Base-by-base conservation (phyloP, 2,329 filamentous ascomycete genomes). In the Aureobasidium musti region DNA sequence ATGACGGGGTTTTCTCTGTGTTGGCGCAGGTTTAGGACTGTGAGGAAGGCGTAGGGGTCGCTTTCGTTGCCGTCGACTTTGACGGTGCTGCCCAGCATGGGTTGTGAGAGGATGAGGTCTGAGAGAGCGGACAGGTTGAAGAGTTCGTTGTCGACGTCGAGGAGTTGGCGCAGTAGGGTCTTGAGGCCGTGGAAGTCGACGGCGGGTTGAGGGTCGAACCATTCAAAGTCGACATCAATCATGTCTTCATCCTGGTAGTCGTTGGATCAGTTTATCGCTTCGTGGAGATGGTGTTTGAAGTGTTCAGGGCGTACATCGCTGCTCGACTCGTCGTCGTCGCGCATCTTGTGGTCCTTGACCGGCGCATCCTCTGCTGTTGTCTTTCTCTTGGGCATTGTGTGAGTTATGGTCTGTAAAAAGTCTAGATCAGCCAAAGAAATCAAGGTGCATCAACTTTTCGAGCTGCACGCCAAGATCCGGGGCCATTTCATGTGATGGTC, bases 131-230 rank as follows among this genome's bases (percentile, higher is more conserved):
- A 97, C 71, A 97, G 85, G 78, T 98, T 90, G 81, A 97, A 92
- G 35, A 96, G 83, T 68, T 89, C 85, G 54, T 90, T 85, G 79
- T 99, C 95, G 64, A 91, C 87, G 77, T 98, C 95, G 77, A 99
- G 89, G 49, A 99, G 87, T 78, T 99, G 95, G 68, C 94, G 90
- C 68, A 97, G 80, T 8, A 99, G 87, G 11, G 87, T 89, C 78
- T 97, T 97, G 72, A 96, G 86, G 67, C 95, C 95, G 79, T 98
- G 94, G 79, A 98, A 98, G 79, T 99, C 95, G 73, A 96, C 85
- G 8, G 90, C 87, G 1, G 91, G 84, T 73, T 95, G 89, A 69
- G 94, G 96, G 79, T 97, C 96, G 82, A 98, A 99, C 91, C 92
- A 98, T 81, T 99, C 95, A 74, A 99, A 99, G 71, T 98, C 94